Evolutionary conservation across 2,329 filamentous ascomycete species (phyloP), one percentile per base, ranked within the genome.

Genomic region (Exserohilum turcica): DNA sequence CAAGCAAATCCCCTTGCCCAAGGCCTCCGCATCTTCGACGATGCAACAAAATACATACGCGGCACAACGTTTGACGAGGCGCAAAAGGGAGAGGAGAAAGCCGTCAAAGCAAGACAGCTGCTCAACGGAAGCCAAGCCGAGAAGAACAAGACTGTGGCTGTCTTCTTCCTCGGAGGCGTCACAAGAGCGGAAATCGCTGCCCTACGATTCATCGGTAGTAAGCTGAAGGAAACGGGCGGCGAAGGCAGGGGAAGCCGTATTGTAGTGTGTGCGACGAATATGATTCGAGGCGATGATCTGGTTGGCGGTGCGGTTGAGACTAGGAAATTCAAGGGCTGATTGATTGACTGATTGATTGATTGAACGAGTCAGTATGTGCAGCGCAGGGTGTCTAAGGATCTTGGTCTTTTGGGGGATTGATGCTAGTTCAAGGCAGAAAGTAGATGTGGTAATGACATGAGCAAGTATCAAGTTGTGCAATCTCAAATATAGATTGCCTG

Each of bases 91-190:
- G 91, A 96, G 67, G 92, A 97, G 69, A 96, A 94, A 73, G 92
- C 92, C 1, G 86, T 93, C 28, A 92, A 93, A 66, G 93, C 93
- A 13, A 83, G 92, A 51, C 88, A 91, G 55, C 84, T 95, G 21
- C 79, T 99, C 33, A 90, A 91, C 40, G 91, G 92, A 0, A 86
- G 80, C 43, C 64, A 70, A 15, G 63, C 61, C 6, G 72, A 73
- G 49, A 64, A 48, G 19, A 84, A 84, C 16, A 96, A 96, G 79
- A 93, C 90, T 0, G 88, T 96, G 0, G 90, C 97, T 68, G 87
- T 99, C n/a, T 96, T 97, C 64, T 97, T 97, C 76, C 79, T 99
- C 15, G 94, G 94, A n/a, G 95, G 94, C 2, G 90, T 99, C 49
- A 97, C 92, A 0, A 96, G 95, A 70, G 93, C 94, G 0, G 94